A percentile compares a stretch with the other conserved stretches of the same genome.
Conservation (phyloP, 176 grass and related monocot genomes). For the Poa annua region DNA sequence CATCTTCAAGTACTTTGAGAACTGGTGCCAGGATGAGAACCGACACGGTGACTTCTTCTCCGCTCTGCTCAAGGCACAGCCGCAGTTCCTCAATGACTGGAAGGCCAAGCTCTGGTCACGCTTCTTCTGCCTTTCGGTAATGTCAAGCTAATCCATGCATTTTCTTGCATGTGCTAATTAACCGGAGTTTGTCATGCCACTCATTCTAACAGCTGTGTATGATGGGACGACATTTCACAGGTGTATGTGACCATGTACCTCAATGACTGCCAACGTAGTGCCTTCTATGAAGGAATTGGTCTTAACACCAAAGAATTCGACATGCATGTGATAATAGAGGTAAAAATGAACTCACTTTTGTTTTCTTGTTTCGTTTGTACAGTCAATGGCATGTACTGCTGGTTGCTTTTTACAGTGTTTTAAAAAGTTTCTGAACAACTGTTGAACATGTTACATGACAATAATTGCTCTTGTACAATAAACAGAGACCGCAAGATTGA, state of each 20-base stretch:
- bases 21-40: constrained; percentile 99
- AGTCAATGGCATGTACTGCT: background rate
- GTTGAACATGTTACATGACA: background rate
- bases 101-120: constrained; percentile 98
- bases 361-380: background rate
- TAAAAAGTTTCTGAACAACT: background rate
- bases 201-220: constrained; percentile 19
- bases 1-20: constrained; percentile 99
- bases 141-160: constrained; percentile 11
- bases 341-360: constrained; percentile 36
- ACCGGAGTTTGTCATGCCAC: background rate
- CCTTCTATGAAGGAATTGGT: constrained; percentile 95
- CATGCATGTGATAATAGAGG: constrained; percentile 99
- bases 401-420: constrained; percentile 30
- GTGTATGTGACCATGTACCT: constrained; percentile 99
- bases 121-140: constrained; percentile 99
- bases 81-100: constrained; percentile 96
- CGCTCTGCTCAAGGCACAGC: constrained; percentile 84
- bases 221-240: constrained; percentile 40
- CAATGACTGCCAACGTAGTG: constrained; percentile 87
- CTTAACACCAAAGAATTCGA: constrained; percentile 95
- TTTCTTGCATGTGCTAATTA: constrained; percentile 18
- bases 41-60: constrained; percentile 95
- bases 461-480: constrained; percentile 24
- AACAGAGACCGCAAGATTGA: background rate